These are phyloP conservation scores for Sporothrix dimorphospora DNA, from an alignment of 2,329 filamentous ascomycete genomes.

Conservation along the genomic window DNA sequence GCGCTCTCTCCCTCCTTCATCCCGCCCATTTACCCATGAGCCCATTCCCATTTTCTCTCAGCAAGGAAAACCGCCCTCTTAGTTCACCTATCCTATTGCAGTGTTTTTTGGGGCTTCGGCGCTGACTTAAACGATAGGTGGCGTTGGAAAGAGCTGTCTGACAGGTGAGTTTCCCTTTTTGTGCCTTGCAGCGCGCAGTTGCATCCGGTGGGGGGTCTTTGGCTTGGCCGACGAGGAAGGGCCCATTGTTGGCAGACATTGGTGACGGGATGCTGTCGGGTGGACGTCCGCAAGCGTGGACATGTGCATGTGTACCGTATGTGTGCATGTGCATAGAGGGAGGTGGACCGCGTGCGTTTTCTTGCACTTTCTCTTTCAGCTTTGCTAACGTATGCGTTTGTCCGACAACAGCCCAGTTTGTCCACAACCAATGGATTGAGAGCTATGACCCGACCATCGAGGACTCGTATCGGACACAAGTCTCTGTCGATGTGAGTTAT, in stretches of 20 bases:
- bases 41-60: constrained; percentile 25
- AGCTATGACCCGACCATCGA: constrained; percentile 81
- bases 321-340: background rate
- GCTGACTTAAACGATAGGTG: constrained; percentile 56
- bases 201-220: constrained; percentile 18
- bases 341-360: background rate
- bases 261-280: background rate
- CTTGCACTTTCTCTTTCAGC: background rate
- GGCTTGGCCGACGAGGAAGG: background rate
- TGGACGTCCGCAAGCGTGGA: constrained; percentile 7
- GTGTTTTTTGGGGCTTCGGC: background rate
- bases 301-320: background rate
- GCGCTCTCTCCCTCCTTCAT: background rate
- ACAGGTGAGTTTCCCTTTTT: constrained; percentile 64
- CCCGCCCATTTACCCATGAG: background rate
- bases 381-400: constrained; percentile 30
- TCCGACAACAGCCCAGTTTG: constrained; percentile 73
- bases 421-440: constrained; percentile 93
- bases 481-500: constrained; percentile 78
- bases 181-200: constrained; percentile 32
- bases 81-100: background rate
- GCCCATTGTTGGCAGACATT: background rate
- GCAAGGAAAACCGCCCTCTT: background rate
- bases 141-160: constrained; percentile 89
- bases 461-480: constrained; percentile 74